phyloP scores from a whole-genome alignment of 129 eudicot genomes.

The Helichrysum umbraculigerum region DNA sequence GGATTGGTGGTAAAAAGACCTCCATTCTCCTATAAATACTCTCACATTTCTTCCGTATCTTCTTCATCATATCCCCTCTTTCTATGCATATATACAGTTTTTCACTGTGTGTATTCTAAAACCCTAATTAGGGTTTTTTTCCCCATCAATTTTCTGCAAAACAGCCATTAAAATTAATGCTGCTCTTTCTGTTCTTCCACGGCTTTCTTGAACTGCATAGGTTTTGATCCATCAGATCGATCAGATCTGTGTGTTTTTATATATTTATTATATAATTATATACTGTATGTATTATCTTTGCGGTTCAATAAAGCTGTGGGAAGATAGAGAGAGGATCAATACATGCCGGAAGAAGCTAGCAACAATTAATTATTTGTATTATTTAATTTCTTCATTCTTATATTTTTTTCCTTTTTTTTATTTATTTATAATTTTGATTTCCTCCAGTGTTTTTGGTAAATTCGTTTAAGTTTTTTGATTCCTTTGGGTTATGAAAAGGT shows the following conservation, averaged over 20 bases:
- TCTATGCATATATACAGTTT: neutral
- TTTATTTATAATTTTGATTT: neutral
- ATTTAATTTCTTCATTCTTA: neutral
- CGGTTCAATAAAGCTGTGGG: conserved; percentile 99
- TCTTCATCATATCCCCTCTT: conserved; percentile 33
- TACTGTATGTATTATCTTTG: conserved; percentile 33
- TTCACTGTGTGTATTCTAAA: conserved; percentile 9
- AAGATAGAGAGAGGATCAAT: conserved; percentile 63
- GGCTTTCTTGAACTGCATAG: conserved; percentile 99
- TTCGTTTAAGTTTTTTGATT: neutral
- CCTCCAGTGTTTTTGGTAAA: too few species aligned
- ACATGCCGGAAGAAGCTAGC: conserved; percentile 9
- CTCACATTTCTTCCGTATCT: conserved; percentile 32
- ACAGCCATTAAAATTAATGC: conserved; percentile 33
- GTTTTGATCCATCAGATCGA: neutral
- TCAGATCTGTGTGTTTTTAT: conserved; percentile 19
- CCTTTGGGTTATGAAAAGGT: neutral
- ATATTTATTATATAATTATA: neutral
- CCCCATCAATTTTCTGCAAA: neutral
- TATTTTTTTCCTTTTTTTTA: too few species aligned
- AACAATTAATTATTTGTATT: neutral
- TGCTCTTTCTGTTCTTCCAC: conserved; percentile 86
- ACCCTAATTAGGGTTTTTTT: conserved; percentile 61
- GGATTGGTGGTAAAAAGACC: conserved; percentile 86
- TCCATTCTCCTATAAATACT: conserved; percentile 54